Conservation (phyloP, 108 stramenopile genomes). For the Pelagomonas calceolata region DNA sequence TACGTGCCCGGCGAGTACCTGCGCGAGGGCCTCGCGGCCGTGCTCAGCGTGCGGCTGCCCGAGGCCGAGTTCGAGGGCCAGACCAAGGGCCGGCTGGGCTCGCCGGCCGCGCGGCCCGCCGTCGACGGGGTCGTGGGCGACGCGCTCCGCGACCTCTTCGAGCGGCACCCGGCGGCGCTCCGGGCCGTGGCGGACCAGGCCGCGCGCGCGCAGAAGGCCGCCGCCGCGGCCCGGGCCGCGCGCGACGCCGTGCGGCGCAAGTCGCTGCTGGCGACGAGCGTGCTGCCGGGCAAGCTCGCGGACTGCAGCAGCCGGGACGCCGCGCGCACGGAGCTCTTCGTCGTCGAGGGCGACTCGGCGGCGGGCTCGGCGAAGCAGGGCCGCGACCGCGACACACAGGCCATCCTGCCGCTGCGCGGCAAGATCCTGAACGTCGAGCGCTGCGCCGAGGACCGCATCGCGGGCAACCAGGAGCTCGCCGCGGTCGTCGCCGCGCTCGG, state of each 20-base stretch:
- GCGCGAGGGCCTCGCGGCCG: constrained; percentile 78
- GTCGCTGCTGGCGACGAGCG: constrained; percentile 69
- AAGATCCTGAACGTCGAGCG: constrained; percentile 94
- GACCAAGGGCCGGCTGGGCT: constrained; percentile 87
- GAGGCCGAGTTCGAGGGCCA: constrained; percentile 95
- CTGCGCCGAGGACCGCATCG: constrained; percentile 73
- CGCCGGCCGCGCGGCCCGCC: constrained; percentile 76
- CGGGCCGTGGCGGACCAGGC: constrained; percentile 71
- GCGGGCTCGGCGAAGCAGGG: constrained; percentile 91
- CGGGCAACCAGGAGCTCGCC: constrained; percentile 80
- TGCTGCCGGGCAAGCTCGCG: constrained; percentile 82
- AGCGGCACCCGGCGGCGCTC: constrained; percentile 71
- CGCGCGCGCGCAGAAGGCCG: constrained; percentile 67
- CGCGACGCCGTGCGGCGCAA: constrained; percentile 85
- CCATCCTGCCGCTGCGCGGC: constrained; percentile 74
- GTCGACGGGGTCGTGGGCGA: constrained; percentile 66
- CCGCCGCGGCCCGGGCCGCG: constrained; percentile 79
- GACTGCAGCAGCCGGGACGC: constrained; percentile 66
- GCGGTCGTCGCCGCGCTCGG: constrained; percentile 80
- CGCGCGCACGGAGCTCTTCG: constrained; percentile 73
- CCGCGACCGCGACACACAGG: constrained; percentile 78
- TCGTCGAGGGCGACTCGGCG: constrained; percentile 89
- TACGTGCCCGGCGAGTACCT: constrained; percentile 80
- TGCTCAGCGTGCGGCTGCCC: constrained; percentile 70
- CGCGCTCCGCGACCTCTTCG: constrained; percentile 68